Evolutionary conservation across 805 yeast species (phyloP), one percentile per base, ranked within the genome.

Genomic region (Saccharomycopsis sp.): DNA sequence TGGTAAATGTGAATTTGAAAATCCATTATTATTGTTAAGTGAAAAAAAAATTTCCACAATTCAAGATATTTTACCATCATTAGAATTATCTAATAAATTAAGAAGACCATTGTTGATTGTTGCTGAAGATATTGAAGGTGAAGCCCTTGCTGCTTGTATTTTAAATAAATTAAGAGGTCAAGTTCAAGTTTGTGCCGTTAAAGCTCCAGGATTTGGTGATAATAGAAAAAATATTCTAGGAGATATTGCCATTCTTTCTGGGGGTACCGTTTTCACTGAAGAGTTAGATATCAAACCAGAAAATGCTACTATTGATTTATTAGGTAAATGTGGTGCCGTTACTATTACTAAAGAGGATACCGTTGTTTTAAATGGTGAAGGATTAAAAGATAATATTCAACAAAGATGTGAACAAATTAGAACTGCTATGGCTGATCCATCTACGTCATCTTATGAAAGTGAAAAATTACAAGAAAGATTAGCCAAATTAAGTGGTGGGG

Each of bases 161-260:
- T 74, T 92, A 62, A 92, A 92, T 76, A 92, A 92, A 70, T 74
- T 92, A 59, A 83, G 96, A 70, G 96, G 96, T 52, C 97, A 89
- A 70, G 96, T 92, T 47, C 94, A 86, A 66, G 96, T 92, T 46
- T 83, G 92, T 60, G 94, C 92, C 53, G 96, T 92, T 51, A 89
- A 88, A 73, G 95, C 97, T 26, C 98, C 98, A 55, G 98, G 98
- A 39, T 92, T 89, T 57, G 98, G 97, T 63, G 98, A 92, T 70
- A 88, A 92, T 79, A 82, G 96, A 70, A 84, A 85, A 74, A 87
- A 87, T 72, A 87, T 84, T 51, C 69, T 92, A 49, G 96, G 95
- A 52, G 98, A 92, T 63, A 78, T 92, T 63, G 95, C 96, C 56
- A 80, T 86, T 55, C 72, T 88, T 48, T 80, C 96, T 33, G 96